Conservation (phyloP, 305 asterid species). For the Rubia peregrina region DNA sequence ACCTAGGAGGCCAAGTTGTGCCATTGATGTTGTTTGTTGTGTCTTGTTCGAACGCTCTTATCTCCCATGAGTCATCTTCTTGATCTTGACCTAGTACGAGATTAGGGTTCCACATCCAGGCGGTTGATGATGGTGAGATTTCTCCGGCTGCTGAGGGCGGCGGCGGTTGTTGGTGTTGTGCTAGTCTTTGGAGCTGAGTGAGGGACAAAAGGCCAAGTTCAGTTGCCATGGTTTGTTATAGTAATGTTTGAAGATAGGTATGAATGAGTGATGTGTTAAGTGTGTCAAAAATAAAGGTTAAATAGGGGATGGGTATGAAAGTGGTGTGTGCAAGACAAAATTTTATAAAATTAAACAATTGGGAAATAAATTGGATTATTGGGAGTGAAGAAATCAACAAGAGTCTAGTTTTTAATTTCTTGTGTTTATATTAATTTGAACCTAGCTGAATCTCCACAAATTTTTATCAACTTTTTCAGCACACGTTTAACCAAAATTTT, state of each 20-base stretch:
- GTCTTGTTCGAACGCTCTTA: constrained; percentile 56
- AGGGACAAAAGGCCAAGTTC: constrained; percentile 24
- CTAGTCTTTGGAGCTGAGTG: constrained; percentile 19
- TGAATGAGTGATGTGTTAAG: constrained; percentile 10
- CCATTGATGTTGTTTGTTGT: constrained; percentile 40
- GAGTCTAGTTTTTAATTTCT: background rate
- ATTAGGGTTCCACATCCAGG: constrained; percentile 31
- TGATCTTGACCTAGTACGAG: constrained; percentile 14
- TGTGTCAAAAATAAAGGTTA: constrained; percentile 11
- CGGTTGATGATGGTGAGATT: background rate
- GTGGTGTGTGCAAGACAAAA: constrained; percentile 39
- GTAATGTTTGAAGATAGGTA: constrained; percentile 4
- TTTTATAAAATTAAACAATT: background rate
- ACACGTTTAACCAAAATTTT: too few relatives aligned
- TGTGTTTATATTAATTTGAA: constrained; percentile 1
- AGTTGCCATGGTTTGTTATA: constrained; percentile 20
- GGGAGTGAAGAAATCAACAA: constrained; percentile 41
- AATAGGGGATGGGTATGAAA: constrained; percentile 45
- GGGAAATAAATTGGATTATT: background rate
- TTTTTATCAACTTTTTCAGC: too few relatives aligned
- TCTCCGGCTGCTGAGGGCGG: background rate
- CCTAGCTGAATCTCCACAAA: background rate
- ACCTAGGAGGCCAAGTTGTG: constrained; percentile 72
- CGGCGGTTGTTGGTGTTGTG: constrained; percentile 6
- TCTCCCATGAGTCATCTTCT: constrained; percentile 58